Base-by-base conservation (phyloP, 306 rosid species). In the Prunus mira region DNA sequence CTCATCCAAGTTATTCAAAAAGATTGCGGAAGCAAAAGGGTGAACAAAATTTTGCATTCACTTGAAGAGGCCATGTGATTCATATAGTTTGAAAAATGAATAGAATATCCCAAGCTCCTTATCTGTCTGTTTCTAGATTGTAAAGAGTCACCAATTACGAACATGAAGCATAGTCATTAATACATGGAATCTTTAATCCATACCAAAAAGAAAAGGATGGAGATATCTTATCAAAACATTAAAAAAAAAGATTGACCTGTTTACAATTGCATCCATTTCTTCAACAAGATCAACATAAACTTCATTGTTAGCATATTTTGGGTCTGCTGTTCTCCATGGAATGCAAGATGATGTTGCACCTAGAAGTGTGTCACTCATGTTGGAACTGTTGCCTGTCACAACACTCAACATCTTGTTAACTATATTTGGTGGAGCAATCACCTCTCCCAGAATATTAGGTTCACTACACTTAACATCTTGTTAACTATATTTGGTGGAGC, bases 401-500 rank as follows among this genome's bases (percentile, higher is more conserved):
- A 95, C 93, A 49, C 97, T 90, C 89, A 95, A 86, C 67, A 95
- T 82, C 82, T 92, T 92, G 89, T 94, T 89, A 76, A 92, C 97
- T 74, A 92, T 85, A 83, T 87, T 95, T 47, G 98, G 98, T 34
- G 90, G 97, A 77, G 97, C 96, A 84, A 95, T 95, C 93, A 95
- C 90, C 82, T 90, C 99, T 83, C 87, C 89, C 79, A 95, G 84
- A 81, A 95, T 86, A 76, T 92, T 90, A 50, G 90, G 99, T 73
- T 95, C 99, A 24, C 25, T 24, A 1, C 25, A 24, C 25, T 24
- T 24, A 24, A 24, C 25, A 24, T 24, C 25, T 24, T 24, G 25
- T 24, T 24, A 24, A 24, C 25, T 24, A 24, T 24, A 24, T 24
- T 24, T 24, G 25, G 25, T 24, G 25, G 25, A 24, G 25, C 25